A percentile compares a stretch with the other conserved stretches of the same genome.
phyloP scores from a whole-genome alignment of 331 rosid genomes.

The Quercus phellos region DNA sequence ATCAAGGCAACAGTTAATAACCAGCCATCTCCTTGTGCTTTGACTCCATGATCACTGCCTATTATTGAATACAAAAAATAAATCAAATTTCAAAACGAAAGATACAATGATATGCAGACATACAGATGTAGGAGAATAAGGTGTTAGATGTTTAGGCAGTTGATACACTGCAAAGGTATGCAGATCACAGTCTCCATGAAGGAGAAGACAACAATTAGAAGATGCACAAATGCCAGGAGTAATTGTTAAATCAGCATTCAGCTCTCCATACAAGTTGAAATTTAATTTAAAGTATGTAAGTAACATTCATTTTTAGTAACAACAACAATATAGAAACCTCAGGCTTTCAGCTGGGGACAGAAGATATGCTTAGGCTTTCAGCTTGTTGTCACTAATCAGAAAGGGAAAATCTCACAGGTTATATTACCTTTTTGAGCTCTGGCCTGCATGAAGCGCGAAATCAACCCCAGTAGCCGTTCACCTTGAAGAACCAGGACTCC shows the following conservation, averaged over 20 bases:
- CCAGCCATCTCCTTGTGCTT: conserved; percentile 99
- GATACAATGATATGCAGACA: background rate
- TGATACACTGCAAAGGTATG: conserved; percentile 3
- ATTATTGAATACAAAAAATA: conserved; percentile 18
- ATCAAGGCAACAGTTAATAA: conserved; percentile 89
- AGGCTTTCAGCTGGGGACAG: background rate
- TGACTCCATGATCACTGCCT: conserved; percentile 96
- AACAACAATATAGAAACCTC: background rate
- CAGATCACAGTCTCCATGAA: background rate
- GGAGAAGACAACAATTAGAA: background rate
- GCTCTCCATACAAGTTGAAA: background rate
- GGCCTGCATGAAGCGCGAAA: conserved; percentile 86
- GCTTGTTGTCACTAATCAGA: conserved; percentile 4
- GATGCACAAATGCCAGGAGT: conserved; percentile 13
- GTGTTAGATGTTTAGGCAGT: background rate
- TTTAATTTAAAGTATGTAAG: background rate
- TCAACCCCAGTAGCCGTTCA: conserved; percentile 49
- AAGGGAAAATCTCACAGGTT: background rate
- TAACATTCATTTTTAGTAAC: background rate
- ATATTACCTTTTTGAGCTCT: conserved; percentile 62
- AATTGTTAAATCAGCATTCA: conserved; percentile 4
- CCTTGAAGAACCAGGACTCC: conserved; percentile 76
- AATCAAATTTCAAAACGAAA: conserved; percentile 12
- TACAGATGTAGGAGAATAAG: conserved; percentile 2
- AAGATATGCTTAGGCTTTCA: background rate